Evolutionary conservation across 176 grass and related monocot genomes (phyloP).

Genomic region (Oryza meridionalis): DNA sequence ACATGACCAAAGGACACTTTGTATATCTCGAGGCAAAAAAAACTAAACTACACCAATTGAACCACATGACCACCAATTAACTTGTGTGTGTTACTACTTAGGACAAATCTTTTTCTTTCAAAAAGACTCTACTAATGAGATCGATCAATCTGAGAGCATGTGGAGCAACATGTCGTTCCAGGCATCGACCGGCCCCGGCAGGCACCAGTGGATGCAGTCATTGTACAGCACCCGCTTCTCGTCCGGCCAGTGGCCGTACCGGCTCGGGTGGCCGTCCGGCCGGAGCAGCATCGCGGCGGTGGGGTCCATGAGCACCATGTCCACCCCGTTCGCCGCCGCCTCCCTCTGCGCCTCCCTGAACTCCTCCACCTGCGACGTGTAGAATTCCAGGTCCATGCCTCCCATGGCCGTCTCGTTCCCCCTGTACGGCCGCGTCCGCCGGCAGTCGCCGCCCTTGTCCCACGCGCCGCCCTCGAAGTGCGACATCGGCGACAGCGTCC

Average conservation of each 20-base stretch:
- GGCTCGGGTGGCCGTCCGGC: constrained; percentile 75
- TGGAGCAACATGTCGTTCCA: constrained; percentile 75
- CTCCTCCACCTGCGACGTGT: constrained; percentile 69
- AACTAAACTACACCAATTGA: background rate
- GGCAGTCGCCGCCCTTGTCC: constrained; percentile 67
- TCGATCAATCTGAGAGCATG: constrained; percentile 44
- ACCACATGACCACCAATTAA: background rate
- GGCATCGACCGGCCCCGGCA: constrained; percentile 63
- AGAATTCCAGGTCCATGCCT: constrained; percentile 51
- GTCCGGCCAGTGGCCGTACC: constrained; percentile 52
- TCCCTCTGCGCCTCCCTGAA: constrained; percentile 50
- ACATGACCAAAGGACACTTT: background rate
- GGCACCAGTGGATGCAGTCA: constrained; percentile 84
- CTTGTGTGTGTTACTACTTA: background rate
- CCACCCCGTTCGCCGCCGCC: constrained; percentile 15
- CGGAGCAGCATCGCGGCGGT: constrained; percentile 57
- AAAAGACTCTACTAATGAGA: background rate
- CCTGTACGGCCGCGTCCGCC: constrained; percentile 48
- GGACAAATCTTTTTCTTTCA: background rate
- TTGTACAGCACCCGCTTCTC: constrained; percentile 50
- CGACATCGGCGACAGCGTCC: constrained; percentile 65
- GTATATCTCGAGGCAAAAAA: background rate
- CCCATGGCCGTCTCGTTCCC: constrained; percentile 50
- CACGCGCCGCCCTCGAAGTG: constrained; percentile 78
- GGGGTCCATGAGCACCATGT: constrained; percentile 55